phyloP scores from a whole-genome alignment of 2,329 filamentous ascomycete genomes.

The Clonostachys sp. region DNA sequence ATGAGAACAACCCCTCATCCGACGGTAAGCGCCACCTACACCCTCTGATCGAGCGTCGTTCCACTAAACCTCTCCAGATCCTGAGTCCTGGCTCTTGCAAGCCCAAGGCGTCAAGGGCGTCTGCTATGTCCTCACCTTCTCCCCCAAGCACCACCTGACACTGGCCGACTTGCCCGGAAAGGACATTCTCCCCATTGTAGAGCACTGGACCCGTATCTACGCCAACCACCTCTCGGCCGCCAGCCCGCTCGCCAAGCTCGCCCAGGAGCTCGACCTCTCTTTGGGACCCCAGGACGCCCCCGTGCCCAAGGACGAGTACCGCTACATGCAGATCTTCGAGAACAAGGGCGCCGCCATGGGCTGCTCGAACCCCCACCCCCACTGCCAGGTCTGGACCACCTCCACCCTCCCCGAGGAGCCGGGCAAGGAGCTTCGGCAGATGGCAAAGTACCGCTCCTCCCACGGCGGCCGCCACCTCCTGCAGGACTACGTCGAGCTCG shows the following conservation, averaged over 20 bases:
- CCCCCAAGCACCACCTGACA: conserved; percentile 83
- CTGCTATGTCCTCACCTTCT: conserved; percentile 97
- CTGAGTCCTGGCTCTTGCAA: conserved; percentile 62
- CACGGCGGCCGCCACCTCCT: conserved; percentile 74
- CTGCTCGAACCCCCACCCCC: conserved; percentile 96
- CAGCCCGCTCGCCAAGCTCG: conserved; percentile 52
- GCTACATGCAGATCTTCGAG: conserved; percentile 99
- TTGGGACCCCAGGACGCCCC: conserved; percentile 27
- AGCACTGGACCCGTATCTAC: conserved; percentile 92
- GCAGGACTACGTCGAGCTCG: conserved; percentile 80
- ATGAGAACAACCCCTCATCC: conserved; percentile 37
- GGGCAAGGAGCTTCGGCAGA: conserved; percentile 69
- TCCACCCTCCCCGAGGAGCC: conserved; percentile 89
- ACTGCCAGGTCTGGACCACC: conserved; percentile 95
- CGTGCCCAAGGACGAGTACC: conserved; percentile 68
- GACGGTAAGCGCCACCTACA: conserved; percentile 18
- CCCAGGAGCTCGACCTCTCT: conserved; percentile 32
- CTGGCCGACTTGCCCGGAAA: conserved; percentile 78
- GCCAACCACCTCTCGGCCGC: conserved; percentile 70
- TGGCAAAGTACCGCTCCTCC: conserved; percentile 72
- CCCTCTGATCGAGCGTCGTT: too few species aligned
- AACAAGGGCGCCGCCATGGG: conserved; percentile 99
- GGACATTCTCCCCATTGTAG: conserved; percentile 77
- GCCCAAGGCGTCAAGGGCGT: conserved; percentile 87
- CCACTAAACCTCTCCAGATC: too few species aligned